Evolutionary conservation across 768 basidiomycete species (phyloP).

Genomic region (Russula sp.): DNA sequence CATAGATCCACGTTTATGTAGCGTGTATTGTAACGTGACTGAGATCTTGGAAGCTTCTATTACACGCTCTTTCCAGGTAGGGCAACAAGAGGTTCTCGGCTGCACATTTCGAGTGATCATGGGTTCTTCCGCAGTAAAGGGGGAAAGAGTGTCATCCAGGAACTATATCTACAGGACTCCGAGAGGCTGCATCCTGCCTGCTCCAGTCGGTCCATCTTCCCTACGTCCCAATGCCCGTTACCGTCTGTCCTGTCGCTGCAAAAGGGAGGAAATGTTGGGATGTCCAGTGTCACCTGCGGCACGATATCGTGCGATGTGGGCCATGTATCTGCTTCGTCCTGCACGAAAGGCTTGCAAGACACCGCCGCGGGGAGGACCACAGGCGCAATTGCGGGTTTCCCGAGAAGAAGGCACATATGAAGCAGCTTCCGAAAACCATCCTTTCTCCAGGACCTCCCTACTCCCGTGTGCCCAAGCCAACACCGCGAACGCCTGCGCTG

Average conservation of each 20-base stretch:
- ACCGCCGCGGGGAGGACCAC: not conserved
- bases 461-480: too few relatives aligned
- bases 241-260: not conserved
- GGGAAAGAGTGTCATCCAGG: not conserved
- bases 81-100: too few relatives aligned
- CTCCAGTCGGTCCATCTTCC: not conserved
- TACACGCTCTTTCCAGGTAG: too few relatives aligned
- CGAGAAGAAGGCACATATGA: not conserved
- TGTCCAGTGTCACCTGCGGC: not conserved
- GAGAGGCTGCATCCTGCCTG: not conserved
- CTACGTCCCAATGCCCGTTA: not conserved
- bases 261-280: not conserved
- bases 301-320: not conserved
- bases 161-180: not conserved
- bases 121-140: not conserved
- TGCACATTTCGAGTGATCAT: not conserved
- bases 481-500: not conserved
- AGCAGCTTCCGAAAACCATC: not conserved
- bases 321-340: conserved; percentile 4
- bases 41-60: too few relatives aligned
- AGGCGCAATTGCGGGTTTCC: not conserved
- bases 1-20: not conserved
- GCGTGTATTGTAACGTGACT: too few relatives aligned
- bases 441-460: not conserved
- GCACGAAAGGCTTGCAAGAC: not conserved